A percentile compares a stretch with the other conserved stretches of the same genome.
Evolutionary conservation across 192 early-diverging fungal species (phyloP).

Genomic region (Anaeromyces robustus): DNA sequence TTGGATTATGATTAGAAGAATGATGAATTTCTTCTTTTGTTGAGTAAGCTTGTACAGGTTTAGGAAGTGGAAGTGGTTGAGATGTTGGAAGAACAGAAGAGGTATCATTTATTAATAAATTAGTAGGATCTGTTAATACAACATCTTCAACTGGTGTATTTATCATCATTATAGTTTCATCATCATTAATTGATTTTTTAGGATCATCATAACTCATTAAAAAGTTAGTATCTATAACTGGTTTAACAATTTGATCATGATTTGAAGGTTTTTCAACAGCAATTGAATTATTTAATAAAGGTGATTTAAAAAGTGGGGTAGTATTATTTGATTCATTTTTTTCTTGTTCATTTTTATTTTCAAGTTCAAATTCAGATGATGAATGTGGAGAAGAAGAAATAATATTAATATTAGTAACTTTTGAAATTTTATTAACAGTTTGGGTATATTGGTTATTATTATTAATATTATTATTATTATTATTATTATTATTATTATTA

Average conservation of each 20-base stretch:
- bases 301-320: too few species aligned
- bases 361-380: too few species aligned
- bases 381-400: not conserved
- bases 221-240: not conserved
- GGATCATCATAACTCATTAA: too few species aligned
- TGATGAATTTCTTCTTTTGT: not conserved
- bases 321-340: too few species aligned
- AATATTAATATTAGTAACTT: too few species aligned
- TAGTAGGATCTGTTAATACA: not conserved
- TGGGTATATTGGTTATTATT: not conserved
- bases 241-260: not conserved
- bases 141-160: not conserved
- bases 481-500: not conserved
- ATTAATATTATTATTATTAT: not conserved
- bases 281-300: not conserved
- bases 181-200: not conserved
- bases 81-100: not conserved
- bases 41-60: not conserved
- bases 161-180: not conserved
- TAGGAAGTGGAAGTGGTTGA: not conserved
- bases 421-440: too few species aligned
- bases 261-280: not conserved
- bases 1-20: not conserved
- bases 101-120: not conserved
- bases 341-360: too few species aligned